Percentiles rank a stretch among this genome's conserved stretches.
phyloP scores from a whole-genome alignment of 164 flowering plant species.

The Nymphaea thermarum region DNA sequence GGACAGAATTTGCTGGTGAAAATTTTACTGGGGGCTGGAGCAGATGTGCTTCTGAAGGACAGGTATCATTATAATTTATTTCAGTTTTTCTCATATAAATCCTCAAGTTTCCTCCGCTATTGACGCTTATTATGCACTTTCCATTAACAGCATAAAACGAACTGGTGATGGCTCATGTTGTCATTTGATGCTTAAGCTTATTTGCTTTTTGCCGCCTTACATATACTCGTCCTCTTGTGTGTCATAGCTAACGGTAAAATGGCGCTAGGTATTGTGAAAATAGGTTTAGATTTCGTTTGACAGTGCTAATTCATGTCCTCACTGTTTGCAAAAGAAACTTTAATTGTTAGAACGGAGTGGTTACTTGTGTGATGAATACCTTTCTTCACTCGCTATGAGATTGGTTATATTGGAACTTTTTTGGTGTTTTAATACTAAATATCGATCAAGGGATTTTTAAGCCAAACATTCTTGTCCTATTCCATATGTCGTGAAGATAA shows the following conservation, averaged over 20 bases:
- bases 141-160: not conserved
- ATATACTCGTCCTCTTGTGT: not conserved
- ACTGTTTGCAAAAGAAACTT: too few relatives aligned
- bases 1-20: constrained; percentile 31
- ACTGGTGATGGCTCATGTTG: not conserved
- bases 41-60: constrained; percentile 38
- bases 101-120: not conserved
- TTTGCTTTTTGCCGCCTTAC: not conserved
- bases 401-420: too few relatives aligned
- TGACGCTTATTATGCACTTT: not conserved
- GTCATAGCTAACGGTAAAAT: not conserved
- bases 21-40: constrained; percentile 38
- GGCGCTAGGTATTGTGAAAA: not conserved
- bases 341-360: too few relatives aligned
- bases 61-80: constrained; percentile 28
- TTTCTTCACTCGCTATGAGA: too few relatives aligned
- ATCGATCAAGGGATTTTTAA: too few relatives aligned
- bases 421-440: too few relatives aligned
- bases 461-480: too few relatives aligned
- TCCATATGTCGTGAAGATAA: too few relatives aligned
- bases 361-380: too few relatives aligned
- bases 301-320: too few relatives aligned
- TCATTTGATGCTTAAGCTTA: not conserved
- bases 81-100: not conserved
- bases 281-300: too few relatives aligned